Percentiles rank a stretch among this genome's conserved stretches.
Conservation (phyloP, 768 basidiomycete genomes). For the Leccinum boreale region DNA sequence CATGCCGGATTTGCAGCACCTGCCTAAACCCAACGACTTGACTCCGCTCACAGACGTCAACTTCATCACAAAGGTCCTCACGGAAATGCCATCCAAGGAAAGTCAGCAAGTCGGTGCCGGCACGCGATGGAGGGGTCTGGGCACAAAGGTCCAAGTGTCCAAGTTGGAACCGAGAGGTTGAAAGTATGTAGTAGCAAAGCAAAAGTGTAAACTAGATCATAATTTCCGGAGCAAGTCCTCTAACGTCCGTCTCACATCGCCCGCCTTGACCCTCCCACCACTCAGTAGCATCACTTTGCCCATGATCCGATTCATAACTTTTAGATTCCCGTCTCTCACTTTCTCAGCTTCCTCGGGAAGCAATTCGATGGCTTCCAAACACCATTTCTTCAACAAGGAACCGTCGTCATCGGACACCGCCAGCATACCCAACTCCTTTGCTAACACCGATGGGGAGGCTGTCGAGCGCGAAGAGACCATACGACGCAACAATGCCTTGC, state of each 20-base stretch:
- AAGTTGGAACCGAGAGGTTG: constrained; percentile 10
- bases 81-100: constrained; percentile 54
- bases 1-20: constrained; percentile 39
- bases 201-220: constrained; percentile 3
- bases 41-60: constrained; percentile 84
- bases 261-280: constrained; percentile 76
- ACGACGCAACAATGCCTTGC: constrained; percentile 70
- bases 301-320: constrained; percentile 60
- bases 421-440: constrained; percentile 46
- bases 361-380: constrained; percentile 58
- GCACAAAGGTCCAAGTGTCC: constrained; percentile 57
- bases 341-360: constrained; percentile 67
- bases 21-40: constrained; percentile 75
- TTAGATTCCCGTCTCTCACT: constrained; percentile 60
- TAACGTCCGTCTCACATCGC: constrained; percentile 49
- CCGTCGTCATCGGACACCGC: constrained; percentile 35
- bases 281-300: constrained; percentile 74
- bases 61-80: constrained; percentile 73
- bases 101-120: constrained; percentile 63
- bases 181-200: not conserved
- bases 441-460: constrained; percentile 41
- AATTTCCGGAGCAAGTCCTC: constrained; percentile 38
- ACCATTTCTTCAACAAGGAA: constrained; percentile 49
- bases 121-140: constrained; percentile 85
- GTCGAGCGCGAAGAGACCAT: constrained; percentile 50